Percentiles rank a stretch among this genome's conserved stretches.
These are phyloP conservation scores for Limtongozyma cylindracea DNA, from an alignment of 805 yeast species.

Conservation along the genomic window DNA sequence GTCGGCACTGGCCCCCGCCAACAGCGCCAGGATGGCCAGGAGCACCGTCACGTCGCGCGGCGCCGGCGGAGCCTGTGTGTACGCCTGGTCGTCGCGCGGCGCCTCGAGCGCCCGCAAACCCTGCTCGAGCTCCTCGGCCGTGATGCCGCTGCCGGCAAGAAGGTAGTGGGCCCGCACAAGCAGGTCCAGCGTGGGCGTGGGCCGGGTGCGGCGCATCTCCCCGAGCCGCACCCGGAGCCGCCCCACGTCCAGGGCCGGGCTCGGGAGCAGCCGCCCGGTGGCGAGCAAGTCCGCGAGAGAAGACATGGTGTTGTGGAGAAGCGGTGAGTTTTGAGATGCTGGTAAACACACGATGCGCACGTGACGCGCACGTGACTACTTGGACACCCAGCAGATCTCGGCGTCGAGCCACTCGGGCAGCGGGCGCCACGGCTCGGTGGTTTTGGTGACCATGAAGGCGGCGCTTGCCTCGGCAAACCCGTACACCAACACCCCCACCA, in stretches of 20 bases:
- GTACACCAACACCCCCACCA: constrained; percentile 18
- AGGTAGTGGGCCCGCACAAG: constrained; percentile 80
- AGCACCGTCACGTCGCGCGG: constrained; percentile 69
- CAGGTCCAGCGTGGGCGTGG: too few species aligned
- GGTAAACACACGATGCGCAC: too few species aligned
- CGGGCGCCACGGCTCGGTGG: constrained; percentile 18
- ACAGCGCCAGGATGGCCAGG: constrained; percentile 59
- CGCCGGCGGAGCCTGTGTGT: constrained; percentile 28
- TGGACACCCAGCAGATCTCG: too few species aligned
- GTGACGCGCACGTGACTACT: too few species aligned
- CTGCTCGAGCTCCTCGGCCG: constrained; percentile 58
- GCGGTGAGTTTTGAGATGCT: too few species aligned
- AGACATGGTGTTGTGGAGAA: too few species aligned
- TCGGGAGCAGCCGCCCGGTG: too few species aligned
- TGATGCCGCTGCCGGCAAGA: constrained; percentile 71
- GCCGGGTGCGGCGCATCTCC: too few species aligned
- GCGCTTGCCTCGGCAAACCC: constrained; percentile 26
- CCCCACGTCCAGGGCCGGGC: too few species aligned
- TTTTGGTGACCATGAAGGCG: constrained; percentile 26
- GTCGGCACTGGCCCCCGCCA: constrained; percentile 50
- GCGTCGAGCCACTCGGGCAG: too few species aligned
- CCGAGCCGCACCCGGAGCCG: too few species aligned
- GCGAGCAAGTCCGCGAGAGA: too few species aligned
- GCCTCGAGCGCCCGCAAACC: constrained; percentile 14
- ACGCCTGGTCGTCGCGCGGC: constrained; percentile 19